These are phyloP conservation scores for Globisporangium irregulare DNA, from an alignment of 352 stramenopile species.

Conservation along the genomic window DNA sequence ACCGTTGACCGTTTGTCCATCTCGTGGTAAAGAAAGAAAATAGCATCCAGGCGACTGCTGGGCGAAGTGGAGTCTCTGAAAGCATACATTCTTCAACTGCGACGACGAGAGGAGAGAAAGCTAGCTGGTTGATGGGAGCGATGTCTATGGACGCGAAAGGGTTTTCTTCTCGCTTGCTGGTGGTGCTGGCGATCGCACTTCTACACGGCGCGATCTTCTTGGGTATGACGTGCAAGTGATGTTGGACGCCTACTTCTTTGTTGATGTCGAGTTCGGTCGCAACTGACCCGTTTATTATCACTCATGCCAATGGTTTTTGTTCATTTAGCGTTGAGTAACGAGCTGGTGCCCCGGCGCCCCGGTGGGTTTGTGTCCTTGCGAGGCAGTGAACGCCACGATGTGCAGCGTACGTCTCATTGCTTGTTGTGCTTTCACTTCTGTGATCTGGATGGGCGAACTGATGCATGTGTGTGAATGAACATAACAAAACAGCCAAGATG, in stretches of 20 bases:
- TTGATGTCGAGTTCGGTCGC: background rate
- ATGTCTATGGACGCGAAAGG: background rate
- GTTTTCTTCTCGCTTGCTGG: conserved; percentile 5
- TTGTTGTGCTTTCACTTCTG: background rate
- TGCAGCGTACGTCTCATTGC: conserved; percentile 7
- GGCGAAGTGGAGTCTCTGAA: background rate
- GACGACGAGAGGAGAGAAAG: background rate
- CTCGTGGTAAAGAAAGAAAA: background rate
- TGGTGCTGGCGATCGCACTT: conserved; percentile 1
- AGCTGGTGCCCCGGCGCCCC: conserved; percentile 6
- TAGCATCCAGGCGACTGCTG: conserved; percentile 3
- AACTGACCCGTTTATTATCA: background rate
- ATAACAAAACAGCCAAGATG: conserved; percentile 33
- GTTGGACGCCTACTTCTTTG: background rate
- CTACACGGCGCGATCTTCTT: conserved; percentile 14
- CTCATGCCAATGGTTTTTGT: background rate
- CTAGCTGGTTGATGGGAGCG: too few relatives aligned
- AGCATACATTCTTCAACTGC: background rate
- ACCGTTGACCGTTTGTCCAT: background rate
- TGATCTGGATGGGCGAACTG: background rate
- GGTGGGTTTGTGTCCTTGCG: conserved; percentile 4
- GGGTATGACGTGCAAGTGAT: background rate
- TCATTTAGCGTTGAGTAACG: conserved; percentile 1
- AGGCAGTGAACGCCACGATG: background rate
- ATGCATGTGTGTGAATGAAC: too few relatives aligned